Percentiles rank a stretch among this genome's conserved stretches.
phyloP scores from a whole-genome alignment of 805 yeast species.

The Starmerella gropengiesseri region DNA sequence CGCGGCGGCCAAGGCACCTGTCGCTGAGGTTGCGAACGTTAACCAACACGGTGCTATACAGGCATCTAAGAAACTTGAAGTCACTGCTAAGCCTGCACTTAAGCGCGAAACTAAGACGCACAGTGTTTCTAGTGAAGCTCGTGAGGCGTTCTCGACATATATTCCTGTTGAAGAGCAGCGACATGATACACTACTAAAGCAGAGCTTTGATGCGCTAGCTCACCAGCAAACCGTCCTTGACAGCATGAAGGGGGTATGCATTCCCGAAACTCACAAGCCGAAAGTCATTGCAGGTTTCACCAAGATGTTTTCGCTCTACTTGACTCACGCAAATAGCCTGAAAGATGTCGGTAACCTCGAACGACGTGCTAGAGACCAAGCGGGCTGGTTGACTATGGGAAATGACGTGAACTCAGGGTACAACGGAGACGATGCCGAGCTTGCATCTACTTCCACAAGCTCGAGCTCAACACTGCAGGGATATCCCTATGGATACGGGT shows the following conservation, averaged over 20 bases:
- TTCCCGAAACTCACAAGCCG: slow-evolving; percentile 11
- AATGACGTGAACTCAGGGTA: slow-evolving; percentile 14
- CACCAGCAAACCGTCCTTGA: slow-evolving; percentile 12
- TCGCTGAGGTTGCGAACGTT: no score
- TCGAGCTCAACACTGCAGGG: neutral
- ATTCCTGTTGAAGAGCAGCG: neutral
- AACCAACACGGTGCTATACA: no score
- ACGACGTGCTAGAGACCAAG: slow-evolving; percentile 1
- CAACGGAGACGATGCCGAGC: slow-evolving; percentile 7
- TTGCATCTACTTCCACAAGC: neutral
- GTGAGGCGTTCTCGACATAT: neutral
- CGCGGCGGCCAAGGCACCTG: no score
- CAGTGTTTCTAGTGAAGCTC: no score
- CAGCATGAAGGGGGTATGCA: slow-evolving; percentile 2
- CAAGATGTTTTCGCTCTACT: slow-evolving; percentile 2
- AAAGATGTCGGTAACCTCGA: slow-evolving; percentile 9
- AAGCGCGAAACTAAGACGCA: no score
- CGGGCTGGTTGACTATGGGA: slow-evolving; percentile 17
- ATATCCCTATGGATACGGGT: neutral
- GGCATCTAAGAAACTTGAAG: no score
- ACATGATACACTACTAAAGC: neutral
- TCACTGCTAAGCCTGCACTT: neutral
- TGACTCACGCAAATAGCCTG: slow-evolving; percentile 7
- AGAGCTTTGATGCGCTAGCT: slow-evolving; percentile 3
- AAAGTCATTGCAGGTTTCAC: slow-evolving; percentile 3